These are phyloP conservation scores for Fusarium sublunatum DNA, from an alignment of 2,329 filamentous ascomycete genomes.

Conservation along the genomic window DNA sequence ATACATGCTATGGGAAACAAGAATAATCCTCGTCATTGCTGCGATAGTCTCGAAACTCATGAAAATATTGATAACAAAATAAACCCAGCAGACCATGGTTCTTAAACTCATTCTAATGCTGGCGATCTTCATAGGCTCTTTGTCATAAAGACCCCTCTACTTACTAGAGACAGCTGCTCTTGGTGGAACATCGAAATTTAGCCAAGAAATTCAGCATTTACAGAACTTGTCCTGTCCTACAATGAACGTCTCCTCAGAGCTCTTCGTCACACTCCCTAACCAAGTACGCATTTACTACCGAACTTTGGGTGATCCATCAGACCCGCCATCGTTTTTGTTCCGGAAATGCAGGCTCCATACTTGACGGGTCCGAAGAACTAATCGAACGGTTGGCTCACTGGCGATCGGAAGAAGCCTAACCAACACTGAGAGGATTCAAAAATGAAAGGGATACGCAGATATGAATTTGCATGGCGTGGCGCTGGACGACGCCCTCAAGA, in stretches of 20 bases:
- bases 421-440: slow-evolving; percentile 2
- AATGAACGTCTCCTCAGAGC: slow-evolving; percentile 39
- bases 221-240: no score
- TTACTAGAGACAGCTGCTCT: not conserved
- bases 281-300: slow-evolving; percentile 48
- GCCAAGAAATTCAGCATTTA: not conserved
- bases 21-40: no score
- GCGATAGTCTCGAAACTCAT: no score
- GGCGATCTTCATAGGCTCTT: not conserved
- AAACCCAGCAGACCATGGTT: not conserved
- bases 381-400: slow-evolving; percentile 33
- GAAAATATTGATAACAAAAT: no score
- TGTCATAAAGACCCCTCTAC: not conserved
- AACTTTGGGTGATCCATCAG: slow-evolving; percentile 40
- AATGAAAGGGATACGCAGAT: slow-evolving; percentile 11
- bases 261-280: slow-evolving; percentile 43
- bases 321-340: slow-evolving; percentile 45
- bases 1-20: no score
- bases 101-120: not conserved
- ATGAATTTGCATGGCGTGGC: not conserved
- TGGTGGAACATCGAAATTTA: not conserved
- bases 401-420: slow-evolving; percentile 8
- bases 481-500: slow-evolving; percentile 20
- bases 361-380: slow-evolving; percentile 40
- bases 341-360: slow-evolving; percentile 42